Evolutionary conservation across 116 monocot genomes (phyloP), one percentile per base, ranked within the genome.

Genomic region (Posidonia oceanica): DNA sequence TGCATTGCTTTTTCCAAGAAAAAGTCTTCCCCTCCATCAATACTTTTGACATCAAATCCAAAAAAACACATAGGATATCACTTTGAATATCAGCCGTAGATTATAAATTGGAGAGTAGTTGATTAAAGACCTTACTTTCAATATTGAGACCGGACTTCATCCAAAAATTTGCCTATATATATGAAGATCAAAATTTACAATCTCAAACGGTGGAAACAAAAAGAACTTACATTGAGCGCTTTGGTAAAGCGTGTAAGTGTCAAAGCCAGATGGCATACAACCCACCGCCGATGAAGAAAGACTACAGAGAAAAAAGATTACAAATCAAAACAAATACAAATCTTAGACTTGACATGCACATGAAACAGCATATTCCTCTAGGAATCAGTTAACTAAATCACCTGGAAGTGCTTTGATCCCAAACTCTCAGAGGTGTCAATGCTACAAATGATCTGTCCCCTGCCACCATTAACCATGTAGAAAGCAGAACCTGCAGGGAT

Each of bases 251-350:
- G 87, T 83, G 3, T 56, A 48, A 3, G 51, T 72, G 52, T 83
- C 83, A 59, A 96, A 96, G 8, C 89, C 96, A 7, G 83, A 69
- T 5, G 91, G 73, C 16, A 59, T 74, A 64, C 14, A 36, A 44
- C 44, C 88, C 88, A 12, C 95, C 91, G 7, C 81, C 88, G 36
- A 96, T 80, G 81, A 81, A 96, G 81, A 88, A 96, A 0, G 91
- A 82, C 84, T 68, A n/a, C n/a, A n/a, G n/a, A n/a, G n/a, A n/a
- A n/a, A n/a, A n/a, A n/a, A n/a, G n/a, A n/a, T n/a, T n/a, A 17
- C 16, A 15, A 64, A 23, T 8, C 14, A 37, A 64, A 7, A 64
- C 4, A 39, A 64, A 64, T 4, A 64, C 4, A 4, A 15, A 39
- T 38, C 3, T 39, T 38, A 38, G 14, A 15, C 13, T n/a, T n/a